phyloP scores from a whole-genome alignment of 2,329 filamentous ascomycete genomes.

The Scedosporium dehoogii region DNA sequence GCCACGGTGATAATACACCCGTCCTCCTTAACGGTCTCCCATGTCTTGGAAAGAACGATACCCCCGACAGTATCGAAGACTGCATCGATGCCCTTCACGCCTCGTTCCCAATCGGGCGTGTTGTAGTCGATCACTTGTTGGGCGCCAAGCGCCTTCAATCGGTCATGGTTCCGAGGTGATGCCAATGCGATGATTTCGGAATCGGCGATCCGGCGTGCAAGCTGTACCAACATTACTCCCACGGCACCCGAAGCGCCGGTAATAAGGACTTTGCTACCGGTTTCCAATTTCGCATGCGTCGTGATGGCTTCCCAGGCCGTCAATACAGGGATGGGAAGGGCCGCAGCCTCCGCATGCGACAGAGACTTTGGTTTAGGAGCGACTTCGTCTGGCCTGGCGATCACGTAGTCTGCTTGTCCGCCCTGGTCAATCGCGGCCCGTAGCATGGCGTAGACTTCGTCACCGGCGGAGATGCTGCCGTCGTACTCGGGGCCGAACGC shows the following conservation, averaged over 20 bases:
- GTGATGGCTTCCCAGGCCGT: constrained; percentile 20
- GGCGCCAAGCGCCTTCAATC: constrained; percentile 14
- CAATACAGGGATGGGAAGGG: constrained; percentile 20
- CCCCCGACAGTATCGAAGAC: constrained; percentile 23
- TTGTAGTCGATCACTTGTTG: constrained; percentile 18
- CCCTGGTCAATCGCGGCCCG: constrained; percentile 12
- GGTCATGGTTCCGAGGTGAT: constrained; percentile 11
- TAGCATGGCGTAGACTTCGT: constrained; percentile 20
- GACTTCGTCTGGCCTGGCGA: constrained; percentile 11
- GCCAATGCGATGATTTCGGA: constrained; percentile 20
- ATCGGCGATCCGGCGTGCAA: constrained; percentile 13
- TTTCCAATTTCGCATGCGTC: constrained; percentile 10
- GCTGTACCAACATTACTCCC: constrained; percentile 19
- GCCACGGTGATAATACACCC: constrained; percentile 24
- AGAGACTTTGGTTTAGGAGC: constrained; percentile 14
- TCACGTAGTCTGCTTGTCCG: constrained; percentile 20
- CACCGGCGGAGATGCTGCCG: constrained; percentile 11
- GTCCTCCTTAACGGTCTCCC: constrained; percentile 18
- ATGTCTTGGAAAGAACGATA: constrained; percentile 17
- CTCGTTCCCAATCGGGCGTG: constrained; percentile 13
- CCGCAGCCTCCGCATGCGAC: constrained; percentile 17
- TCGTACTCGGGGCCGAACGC: constrained; percentile 15
- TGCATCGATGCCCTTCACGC: constrained; percentile 15
- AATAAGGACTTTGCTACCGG: constrained; percentile 15
- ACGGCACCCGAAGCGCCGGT: constrained; percentile 22